phyloP scores from a whole-genome alignment of 2,329 filamentous ascomycete species.

The Thelonectria blattea region DNA sequence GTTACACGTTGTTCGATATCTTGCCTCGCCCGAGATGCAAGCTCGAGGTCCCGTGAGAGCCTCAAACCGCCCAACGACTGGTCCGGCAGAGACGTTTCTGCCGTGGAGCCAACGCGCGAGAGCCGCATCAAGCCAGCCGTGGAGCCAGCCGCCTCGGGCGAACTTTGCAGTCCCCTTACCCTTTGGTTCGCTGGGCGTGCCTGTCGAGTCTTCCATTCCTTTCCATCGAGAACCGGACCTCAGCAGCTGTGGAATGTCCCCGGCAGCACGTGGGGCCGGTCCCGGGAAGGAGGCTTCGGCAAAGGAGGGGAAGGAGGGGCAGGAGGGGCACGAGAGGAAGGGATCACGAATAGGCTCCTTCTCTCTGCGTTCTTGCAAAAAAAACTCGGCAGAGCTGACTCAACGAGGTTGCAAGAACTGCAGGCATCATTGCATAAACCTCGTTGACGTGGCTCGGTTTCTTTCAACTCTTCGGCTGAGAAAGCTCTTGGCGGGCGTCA shows the following conservation, averaged over 20 bases:
- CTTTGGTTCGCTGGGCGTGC: background rate
- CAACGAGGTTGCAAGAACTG: slow-evolving; percentile 24
- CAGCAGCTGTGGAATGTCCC: slow-evolving; percentile 10
- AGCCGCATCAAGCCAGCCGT: slow-evolving; percentile 16
- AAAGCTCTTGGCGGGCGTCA: slow-evolving; percentile 19
- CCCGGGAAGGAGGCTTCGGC: slow-evolving; percentile 3
- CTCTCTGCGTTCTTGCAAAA: slow-evolving; percentile 5
- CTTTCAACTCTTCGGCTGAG: slow-evolving; percentile 14
- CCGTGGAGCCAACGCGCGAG: slow-evolving; percentile 1
- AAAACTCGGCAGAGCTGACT: slow-evolving; percentile 25
- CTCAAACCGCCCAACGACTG: slow-evolving; percentile 1
- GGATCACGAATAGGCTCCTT: slow-evolving; percentile 7
- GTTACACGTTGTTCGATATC: slow-evolving; percentile 3
- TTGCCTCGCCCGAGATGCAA: background rate
- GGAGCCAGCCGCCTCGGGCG: background rate
- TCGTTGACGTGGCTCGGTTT: slow-evolving; percentile 13
- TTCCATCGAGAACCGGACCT: slow-evolving; percentile 8
- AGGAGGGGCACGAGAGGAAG: background rate
- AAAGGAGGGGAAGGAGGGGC: slow-evolving; percentile 6
- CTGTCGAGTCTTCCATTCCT: background rate
- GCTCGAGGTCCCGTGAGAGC: slow-evolving; percentile 9
- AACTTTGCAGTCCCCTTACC: background rate
- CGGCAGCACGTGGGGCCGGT: slow-evolving; percentile 32
- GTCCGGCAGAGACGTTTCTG: background rate
- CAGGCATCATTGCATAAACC: slow-evolving; percentile 11